Conservation (phyloP, 352 stramenopile genomes). For the Blastocystis sp. region DNA sequence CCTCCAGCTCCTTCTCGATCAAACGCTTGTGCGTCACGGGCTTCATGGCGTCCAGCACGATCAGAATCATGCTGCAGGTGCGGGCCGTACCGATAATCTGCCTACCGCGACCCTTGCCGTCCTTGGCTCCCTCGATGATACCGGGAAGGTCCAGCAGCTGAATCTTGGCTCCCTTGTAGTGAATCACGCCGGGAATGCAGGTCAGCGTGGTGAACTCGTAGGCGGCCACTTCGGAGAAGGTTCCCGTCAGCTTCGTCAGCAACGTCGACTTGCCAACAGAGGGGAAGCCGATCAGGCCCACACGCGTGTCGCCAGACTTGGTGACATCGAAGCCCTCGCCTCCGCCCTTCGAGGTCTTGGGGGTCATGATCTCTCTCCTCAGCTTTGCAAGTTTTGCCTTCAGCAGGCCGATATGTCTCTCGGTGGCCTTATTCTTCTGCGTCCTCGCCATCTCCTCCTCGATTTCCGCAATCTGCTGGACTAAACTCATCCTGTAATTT, state of each 20-base stretch:
- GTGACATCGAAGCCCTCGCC: conserved; percentile 85
- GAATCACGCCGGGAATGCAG: conserved; percentile 92
- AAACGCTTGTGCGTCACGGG: conserved; percentile 95
- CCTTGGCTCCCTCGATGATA: conserved; percentile 97
- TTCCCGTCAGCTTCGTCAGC: conserved; percentile 91
- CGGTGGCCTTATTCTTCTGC: conserved; percentile 99
- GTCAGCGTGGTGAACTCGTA: conserved; percentile 99
- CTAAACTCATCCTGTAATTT: conserved; percentile 61
- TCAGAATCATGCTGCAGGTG: conserved; percentile 95
- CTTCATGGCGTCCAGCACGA: conserved; percentile 93
- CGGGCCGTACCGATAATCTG: conserved; percentile 92
- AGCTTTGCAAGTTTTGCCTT: conserved; percentile 96
- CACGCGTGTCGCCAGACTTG: conserved; percentile 88
- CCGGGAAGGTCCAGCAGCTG: conserved; percentile 84
- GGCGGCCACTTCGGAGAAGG: conserved; percentile 86
- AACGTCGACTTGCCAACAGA: conserved; percentile 96
- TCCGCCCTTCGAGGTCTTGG: conserved; percentile 70
- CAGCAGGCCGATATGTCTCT: conserved; percentile 94
- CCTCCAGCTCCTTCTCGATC: conserved; percentile 95
- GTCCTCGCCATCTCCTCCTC: conserved; percentile 68
- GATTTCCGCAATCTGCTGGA: conserved; percentile 69
- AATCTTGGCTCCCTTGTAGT: conserved; percentile 87
- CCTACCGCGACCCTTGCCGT: conserved; percentile 90
- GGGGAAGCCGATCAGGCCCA: conserved; percentile 95
- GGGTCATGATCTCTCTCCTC: conserved; percentile 41